A percentile compares a stretch with the other conserved stretches of the same genome.
Conservation (phyloP, 768 basidiomycete genomes). For the Royoungia palumana region DNA sequence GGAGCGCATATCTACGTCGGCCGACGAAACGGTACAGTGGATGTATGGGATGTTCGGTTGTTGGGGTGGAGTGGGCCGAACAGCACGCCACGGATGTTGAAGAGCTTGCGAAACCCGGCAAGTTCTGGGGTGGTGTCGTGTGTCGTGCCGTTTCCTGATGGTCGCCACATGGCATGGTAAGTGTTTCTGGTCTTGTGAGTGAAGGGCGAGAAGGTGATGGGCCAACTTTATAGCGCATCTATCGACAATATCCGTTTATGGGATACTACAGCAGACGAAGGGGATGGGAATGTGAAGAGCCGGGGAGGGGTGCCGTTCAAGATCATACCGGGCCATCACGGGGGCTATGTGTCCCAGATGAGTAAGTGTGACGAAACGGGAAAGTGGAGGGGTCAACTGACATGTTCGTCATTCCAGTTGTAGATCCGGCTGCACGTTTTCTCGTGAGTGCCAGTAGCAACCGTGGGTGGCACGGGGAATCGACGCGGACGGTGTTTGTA, state of each 20-base stretch:
- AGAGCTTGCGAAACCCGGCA: conserved; percentile 78
- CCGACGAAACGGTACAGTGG: conserved; percentile 83
- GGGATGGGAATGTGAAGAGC: conserved; percentile 57
- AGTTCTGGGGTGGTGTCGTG: conserved; percentile 92
- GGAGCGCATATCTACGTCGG: conserved; percentile 90
- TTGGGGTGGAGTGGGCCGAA: conserved; percentile 60
- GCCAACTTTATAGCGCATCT: conserved; percentile 60
- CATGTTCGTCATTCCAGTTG: conserved; percentile 47
- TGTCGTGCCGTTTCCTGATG: conserved; percentile 87
- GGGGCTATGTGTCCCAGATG: conserved; percentile 90
- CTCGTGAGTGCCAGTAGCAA: conserved; percentile 91
- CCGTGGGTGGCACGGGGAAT: conserved; percentile 91
- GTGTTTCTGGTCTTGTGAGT: conserved; percentile 26
- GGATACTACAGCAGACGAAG: conserved; percentile 78
- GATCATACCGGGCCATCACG: conserved; percentile 94
- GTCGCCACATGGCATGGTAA: conserved; percentile 87
- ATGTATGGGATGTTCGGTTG: conserved; percentile 92
- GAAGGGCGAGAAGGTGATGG: conserved; percentile 19
- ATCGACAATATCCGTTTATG: conserved; percentile 91
- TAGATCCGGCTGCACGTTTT: conserved; percentile 82
- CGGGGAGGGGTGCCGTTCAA: conserved; percentile 83
- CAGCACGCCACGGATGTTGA: conserved; percentile 72
- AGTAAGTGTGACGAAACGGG: conserved; percentile 52
- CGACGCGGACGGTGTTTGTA: conserved; percentile 84
- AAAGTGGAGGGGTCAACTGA: conserved; percentile 21